Conservation (phyloP, 352 stramenopile genomes). For the Elongisporangium senticosum region DNA sequence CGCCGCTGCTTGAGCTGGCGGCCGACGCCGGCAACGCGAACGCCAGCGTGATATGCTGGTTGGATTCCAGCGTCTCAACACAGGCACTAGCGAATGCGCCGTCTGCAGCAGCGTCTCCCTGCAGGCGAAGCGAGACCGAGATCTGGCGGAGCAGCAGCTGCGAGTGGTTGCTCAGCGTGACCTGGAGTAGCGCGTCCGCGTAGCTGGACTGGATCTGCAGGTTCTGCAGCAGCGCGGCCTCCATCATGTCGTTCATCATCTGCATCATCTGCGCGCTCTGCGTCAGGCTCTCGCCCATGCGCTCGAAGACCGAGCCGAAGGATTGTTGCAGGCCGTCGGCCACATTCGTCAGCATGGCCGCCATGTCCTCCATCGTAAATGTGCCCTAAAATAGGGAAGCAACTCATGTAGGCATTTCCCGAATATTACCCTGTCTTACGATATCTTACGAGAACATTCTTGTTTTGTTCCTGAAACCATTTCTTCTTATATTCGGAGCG, state of each 20-base stretch:
- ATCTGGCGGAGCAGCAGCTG: conserved; percentile 42
- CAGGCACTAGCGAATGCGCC: conserved; percentile 10
- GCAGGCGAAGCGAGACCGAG: conserved; percentile 15
- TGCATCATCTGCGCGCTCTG: conserved; percentile 71
- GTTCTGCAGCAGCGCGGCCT: conserved; percentile 68
- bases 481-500: neutral
- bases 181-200: conserved; percentile 15
- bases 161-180: conserved; percentile 47
- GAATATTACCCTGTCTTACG: too few relatives aligned
- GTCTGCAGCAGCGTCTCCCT: conserved; percentile 1
- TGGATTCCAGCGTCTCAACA: neutral
- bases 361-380: conserved; percentile 59
- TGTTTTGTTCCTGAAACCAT: neutral
- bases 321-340: conserved; percentile 63
- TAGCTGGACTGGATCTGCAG: conserved; percentile 26
- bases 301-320: conserved; percentile 63
- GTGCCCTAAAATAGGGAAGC: too few relatives aligned
- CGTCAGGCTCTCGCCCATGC: conserved; percentile 55
- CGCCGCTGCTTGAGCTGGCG: conserved; percentile 4
- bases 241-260: conserved; percentile 85
- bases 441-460: neutral
- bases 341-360: conserved; percentile 51
- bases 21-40: neutral
- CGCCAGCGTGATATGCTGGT: neutral
- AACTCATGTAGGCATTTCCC: too few relatives aligned